Evolutionary conservation across 331 rosid genomes (phyloP).

Genomic region (Saraca asoca): DNA sequence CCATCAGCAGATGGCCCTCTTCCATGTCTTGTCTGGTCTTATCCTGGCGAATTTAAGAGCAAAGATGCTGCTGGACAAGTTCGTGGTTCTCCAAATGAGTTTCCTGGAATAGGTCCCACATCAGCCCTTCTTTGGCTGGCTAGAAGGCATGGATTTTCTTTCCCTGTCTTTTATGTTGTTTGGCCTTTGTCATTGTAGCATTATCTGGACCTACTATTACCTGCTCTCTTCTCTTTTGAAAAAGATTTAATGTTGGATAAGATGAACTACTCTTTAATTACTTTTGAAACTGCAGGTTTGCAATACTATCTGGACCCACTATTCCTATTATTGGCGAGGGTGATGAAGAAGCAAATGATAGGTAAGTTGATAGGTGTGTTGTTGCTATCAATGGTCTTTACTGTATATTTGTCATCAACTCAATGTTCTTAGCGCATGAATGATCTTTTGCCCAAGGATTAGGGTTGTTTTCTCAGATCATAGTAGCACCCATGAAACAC

Average conservation of each 20-base stretch:
- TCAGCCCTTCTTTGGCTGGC: slow-evolving; percentile 98
- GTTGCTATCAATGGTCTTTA: slow-evolving; percentile 23
- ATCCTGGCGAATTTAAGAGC: slow-evolving; percentile 98
- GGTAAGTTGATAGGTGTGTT: slow-evolving; percentile 49
- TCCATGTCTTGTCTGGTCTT: slow-evolving; percentile 98
- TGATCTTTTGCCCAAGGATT: slow-evolving; percentile 6
- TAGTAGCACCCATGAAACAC: not conserved
- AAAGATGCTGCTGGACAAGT: slow-evolving; percentile 99
- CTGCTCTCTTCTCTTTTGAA: slow-evolving; percentile 10
- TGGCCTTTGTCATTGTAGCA: slow-evolving; percentile 25
- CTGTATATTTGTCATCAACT: slow-evolving; percentile 12
- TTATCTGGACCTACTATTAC: not conserved
- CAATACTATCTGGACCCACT: slow-evolving; percentile 92
- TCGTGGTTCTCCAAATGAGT: slow-evolving; percentile 98
- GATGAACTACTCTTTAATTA: slow-evolving; percentile 40
- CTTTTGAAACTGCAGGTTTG: slow-evolving; percentile 71
- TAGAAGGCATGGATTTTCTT: slow-evolving; percentile 60
- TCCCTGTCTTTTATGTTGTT: slow-evolving; percentile 21
- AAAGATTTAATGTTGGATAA: slow-evolving; percentile 28
- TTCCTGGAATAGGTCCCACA: slow-evolving; percentile 94
- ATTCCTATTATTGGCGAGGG: slow-evolving; percentile 99
- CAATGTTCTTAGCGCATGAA: slow-evolving; percentile 11
- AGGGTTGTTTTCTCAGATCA: not conserved
- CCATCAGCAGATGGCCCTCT: slow-evolving; percentile 89
- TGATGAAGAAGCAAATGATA: slow-evolving; percentile 89